Evolutionary conservation across 2,329 filamentous ascomycete species (phyloP), one percentile per base, ranked within the genome.

Genomic region (Aureobasidium sp.): DNA sequence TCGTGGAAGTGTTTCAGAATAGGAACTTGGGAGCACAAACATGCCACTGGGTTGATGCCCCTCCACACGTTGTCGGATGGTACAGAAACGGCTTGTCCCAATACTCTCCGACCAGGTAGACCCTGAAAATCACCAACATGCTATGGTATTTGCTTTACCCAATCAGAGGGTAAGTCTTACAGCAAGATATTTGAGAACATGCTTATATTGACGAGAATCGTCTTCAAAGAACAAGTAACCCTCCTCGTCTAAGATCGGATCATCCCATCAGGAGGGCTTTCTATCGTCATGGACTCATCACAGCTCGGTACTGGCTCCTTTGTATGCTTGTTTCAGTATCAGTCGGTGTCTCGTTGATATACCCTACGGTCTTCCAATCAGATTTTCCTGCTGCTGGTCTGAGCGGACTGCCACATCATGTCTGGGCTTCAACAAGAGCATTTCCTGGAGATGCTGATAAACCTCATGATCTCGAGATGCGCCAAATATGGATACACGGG

Each of bases 401-500:
- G 27, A 87, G 87, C 58, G 88, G 86, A 65, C 78, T 91, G 8
- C 89, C 89, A 34, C 86, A 87, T 69, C 87, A 92, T 82, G 88
- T 89, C 67, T 93, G 89, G 89, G 91, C 89, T 29, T 87, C 87
- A 41, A 87, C 87, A 6, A 83, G 85, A 64, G 84, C 86, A 32
- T 77, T 89, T 60, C 75, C 82, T 39, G 82, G 82, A 52, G 77
- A 78, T 60, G 68, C 68, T 13, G 69, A 71, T 15, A 72, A 68
- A 60, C 75, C 79, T 59, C 82, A 87, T 4, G 88, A 93, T 71
- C 85, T 93, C n/a, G 84, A 89, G 62, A 88, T 93, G 84, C 87
- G 88, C 67, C 89, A 89, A 62, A 82, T 90, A 62, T 93, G 89
- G 89, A 82, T 93, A 17, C 88, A 92, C 70, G 88, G 88, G 65